These are phyloP conservation scores for Heritiera littoralis DNA, from an alignment of 345 rosid species.

Conservation along the genomic window DNA sequence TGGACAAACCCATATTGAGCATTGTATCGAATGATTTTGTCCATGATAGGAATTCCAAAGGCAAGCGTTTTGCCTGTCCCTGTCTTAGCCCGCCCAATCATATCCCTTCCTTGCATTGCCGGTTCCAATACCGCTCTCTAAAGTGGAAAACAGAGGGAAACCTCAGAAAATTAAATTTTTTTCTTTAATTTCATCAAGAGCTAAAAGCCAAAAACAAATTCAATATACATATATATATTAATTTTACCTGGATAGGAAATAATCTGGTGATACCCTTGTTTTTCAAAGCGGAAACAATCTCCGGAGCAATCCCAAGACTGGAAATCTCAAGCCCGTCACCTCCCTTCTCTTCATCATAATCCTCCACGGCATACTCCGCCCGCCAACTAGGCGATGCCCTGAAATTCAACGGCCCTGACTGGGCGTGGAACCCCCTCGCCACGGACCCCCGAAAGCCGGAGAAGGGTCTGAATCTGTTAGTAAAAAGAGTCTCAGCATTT, in stretches of 20 bases:
- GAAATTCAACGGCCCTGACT: conserved; percentile 51
- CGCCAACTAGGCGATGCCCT: conserved; percentile 39
- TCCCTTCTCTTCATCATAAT: conserved; percentile 43
- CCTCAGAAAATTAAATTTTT: neutral
- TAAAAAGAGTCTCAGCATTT: neutral
- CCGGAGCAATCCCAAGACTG: conserved; percentile 68
- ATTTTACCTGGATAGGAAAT: conserved; percentile 85
- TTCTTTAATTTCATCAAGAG: neutral
- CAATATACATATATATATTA: too few relatives aligned
- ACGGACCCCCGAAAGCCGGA: neutral
- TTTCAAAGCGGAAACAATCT: conserved; percentile 72
- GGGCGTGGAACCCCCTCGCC: conserved; percentile 52
- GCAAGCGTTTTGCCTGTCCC: conserved; percentile 99
- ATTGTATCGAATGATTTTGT: conserved; percentile 74
- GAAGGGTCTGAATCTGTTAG: conserved; percentile 12
- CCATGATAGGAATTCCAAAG: conserved; percentile 88
- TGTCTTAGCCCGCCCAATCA: conserved; percentile 92
- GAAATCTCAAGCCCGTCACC: conserved; percentile 71
- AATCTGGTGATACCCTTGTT: conserved; percentile 62
- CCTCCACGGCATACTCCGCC: conserved; percentile 58
- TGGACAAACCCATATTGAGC: conserved; percentile 78
- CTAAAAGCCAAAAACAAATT: neutral
- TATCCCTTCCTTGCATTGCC: conserved; percentile 89
- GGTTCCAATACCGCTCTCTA: conserved; percentile 94
- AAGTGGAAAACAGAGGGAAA: neutral